Conservation (phyloP, 2,329 filamentous ascomycete genomes). For the Sclerotinia subarctica region DNA sequence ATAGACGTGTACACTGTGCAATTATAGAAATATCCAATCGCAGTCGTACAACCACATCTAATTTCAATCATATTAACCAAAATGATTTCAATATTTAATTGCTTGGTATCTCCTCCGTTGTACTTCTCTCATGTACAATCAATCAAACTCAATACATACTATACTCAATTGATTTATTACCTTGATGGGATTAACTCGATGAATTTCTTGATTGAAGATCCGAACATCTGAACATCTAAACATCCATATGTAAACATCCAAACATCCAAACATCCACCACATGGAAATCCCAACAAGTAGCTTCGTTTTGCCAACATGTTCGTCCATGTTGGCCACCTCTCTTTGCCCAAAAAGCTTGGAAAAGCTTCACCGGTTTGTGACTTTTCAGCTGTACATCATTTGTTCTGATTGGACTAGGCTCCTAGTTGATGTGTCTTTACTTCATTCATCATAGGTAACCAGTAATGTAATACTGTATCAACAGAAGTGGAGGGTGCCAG, state of each 20-base stretch:
- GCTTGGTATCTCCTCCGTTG: no score
- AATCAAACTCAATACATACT: background rate
- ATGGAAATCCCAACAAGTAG: background rate
- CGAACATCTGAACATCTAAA: no score
- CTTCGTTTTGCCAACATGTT: constrained; percentile 1
- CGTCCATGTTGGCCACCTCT: background rate
- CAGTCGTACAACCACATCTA: background rate
- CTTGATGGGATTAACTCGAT: background rate
- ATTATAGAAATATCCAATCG: background rate
- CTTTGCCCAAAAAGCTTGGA: background rate
- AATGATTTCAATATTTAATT: no score
- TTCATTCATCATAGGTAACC: background rate
- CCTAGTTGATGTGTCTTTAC: constrained; percentile 6
- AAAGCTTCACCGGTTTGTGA: background rate
- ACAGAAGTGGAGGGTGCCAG: background rate
- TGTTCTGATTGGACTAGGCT: background rate
- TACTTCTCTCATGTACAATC: background rate
- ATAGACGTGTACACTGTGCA: no score
- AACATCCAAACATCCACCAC: background rate
- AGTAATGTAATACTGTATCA: background rate
- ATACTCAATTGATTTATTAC: background rate
- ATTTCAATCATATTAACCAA: background rate
- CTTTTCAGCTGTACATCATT: background rate
- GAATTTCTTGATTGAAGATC: no score
- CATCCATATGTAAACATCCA: no score